Percentiles rank a stretch among this genome's conserved stretches.
Conservation (phyloP, 2,329 filamentous ascomycete species). For the Diaporthe capsici region DNA sequence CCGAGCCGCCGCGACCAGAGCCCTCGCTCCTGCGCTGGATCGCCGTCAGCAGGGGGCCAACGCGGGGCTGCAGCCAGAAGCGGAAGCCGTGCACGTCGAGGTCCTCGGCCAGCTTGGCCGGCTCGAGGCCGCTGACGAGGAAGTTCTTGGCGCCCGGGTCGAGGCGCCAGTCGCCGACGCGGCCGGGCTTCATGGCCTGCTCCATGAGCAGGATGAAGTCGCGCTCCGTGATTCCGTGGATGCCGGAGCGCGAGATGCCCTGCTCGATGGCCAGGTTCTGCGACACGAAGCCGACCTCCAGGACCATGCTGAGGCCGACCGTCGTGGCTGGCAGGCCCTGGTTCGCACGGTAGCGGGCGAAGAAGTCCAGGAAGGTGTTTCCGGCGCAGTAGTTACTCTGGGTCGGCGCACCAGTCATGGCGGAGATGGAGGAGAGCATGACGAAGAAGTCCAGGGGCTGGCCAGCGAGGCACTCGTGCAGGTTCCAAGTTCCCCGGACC, state of each 20-base stretch:
- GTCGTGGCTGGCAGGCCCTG: conserved; percentile 51
- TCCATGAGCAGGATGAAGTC: conserved; percentile 51
- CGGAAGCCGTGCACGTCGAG: not conserved
- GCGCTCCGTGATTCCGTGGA: conserved; percentile 52
- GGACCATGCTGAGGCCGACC: conserved; percentile 54
- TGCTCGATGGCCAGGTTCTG: conserved; percentile 55
- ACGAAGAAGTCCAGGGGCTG: conserved; percentile 54
- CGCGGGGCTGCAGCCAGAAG: conserved; percentile 1
- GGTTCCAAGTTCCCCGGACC: conserved; percentile 55
- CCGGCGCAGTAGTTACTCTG: conserved; percentile 54
- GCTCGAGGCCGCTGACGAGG: conserved; percentile 46
- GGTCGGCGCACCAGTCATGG: conserved; percentile 43
- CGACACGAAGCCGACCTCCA: conserved; percentile 48
- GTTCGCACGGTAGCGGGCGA: conserved; percentile 50
- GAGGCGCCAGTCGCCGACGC: not conserved
- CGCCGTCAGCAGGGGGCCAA: not conserved
- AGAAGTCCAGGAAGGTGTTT: conserved; percentile 53
- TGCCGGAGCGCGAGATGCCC: conserved; percentile 52
- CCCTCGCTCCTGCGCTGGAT: conserved; percentile 4
- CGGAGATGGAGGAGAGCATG: conserved; percentile 50
- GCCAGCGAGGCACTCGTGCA: conserved; percentile 50
- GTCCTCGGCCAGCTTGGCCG: conserved; percentile 34
- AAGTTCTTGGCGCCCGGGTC: conserved; percentile 25
- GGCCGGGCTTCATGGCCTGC: conserved; percentile 42
- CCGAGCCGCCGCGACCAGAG: not conserved